A percentile compares a stretch with the other conserved stretches of the same genome.
Conservation (phyloP, 805 yeast species). For the Saccharomycopsis capsularis region DNA sequence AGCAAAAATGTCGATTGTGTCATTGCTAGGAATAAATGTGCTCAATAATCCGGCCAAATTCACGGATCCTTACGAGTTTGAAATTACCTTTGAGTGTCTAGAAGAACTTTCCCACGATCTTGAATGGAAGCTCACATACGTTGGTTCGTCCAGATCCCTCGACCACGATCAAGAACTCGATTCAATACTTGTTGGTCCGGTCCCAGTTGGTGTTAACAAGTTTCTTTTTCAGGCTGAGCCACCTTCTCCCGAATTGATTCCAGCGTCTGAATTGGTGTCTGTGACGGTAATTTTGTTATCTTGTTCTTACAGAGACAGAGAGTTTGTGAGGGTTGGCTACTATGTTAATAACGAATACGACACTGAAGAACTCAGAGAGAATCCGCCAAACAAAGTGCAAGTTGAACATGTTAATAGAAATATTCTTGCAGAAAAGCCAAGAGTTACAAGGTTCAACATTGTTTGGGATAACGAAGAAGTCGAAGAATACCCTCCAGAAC, state of each 20-base stretch:
- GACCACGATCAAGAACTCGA: constrained; percentile 97
- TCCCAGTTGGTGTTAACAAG: constrained; percentile 94
- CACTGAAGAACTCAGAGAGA: constrained; percentile 83
- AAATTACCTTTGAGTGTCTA: constrained; percentile 93
- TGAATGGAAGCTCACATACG: constrained; percentile 96
- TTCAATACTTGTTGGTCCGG: constrained; percentile 96
- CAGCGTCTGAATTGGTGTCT: constrained; percentile 89
- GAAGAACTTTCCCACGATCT: constrained; percentile 81
- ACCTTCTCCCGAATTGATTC: constrained; percentile 91
- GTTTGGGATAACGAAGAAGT: constrained; percentile 85
- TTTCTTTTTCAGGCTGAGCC: constrained; percentile 93
- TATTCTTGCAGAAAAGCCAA: constrained; percentile 92
- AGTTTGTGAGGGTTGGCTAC: constrained; percentile 95
- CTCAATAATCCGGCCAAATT: constrained; percentile 93
- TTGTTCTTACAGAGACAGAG: constrained; percentile 88
- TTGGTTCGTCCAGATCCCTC: constrained; percentile 87
- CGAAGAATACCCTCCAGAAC: constrained; percentile 75
- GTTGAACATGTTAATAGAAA: constrained; percentile 92
- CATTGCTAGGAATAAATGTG: constrained; percentile 84
- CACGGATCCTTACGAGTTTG: constrained; percentile 90
- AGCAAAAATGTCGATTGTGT: constrained; percentile 79
- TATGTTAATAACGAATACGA: constrained; percentile 97
- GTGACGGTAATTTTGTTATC: constrained; percentile 91
- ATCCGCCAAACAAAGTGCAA: constrained; percentile 89
- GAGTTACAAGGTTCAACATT: constrained; percentile 93